A percentile compares a stretch with the other conserved stretches of the same genome.
These are phyloP conservation scores for Picochlorum costavermella DNA, from an alignment of 139 green algal species.

Conservation along the genomic window DNA sequence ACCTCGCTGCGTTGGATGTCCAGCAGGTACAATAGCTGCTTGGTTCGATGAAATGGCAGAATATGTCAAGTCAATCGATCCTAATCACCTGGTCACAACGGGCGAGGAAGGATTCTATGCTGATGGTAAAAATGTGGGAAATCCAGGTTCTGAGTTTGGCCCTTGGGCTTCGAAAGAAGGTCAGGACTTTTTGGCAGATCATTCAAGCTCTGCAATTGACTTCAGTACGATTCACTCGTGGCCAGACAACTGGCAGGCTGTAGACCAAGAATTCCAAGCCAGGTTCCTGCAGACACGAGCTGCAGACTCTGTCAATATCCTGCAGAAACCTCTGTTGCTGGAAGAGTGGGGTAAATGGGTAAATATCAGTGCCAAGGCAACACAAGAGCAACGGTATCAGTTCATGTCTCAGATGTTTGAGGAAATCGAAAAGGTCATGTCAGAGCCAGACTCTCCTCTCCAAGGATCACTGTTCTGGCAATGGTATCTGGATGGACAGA, in stretches of 20 bases:
- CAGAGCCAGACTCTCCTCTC: slow-evolving; percentile 1
- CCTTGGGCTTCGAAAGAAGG: slow-evolving; percentile 26
- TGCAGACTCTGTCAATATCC: slow-evolving; percentile 8
- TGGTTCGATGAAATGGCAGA: slow-evolving; percentile 21
- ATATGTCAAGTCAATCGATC: slow-evolving; percentile 30
- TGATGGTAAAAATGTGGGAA: slow-evolving; percentile 15
- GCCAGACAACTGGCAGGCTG: slow-evolving; percentile 51
- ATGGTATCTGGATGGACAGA: slow-evolving; percentile 39
- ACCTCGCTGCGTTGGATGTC: slow-evolving; percentile 6
- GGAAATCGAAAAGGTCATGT: slow-evolving; percentile 8
- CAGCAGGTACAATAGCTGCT: slow-evolving; percentile 15
- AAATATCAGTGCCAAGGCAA: slow-evolving; percentile 9
- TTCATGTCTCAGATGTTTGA: slow-evolving; percentile 18
- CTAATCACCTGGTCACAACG: slow-evolving; percentile 49
- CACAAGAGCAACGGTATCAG: slow-evolving; percentile 14
- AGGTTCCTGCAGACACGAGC: slow-evolving; percentile 38
- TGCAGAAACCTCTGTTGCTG: slow-evolving; percentile 50
- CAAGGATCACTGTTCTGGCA: slow-evolving; percentile 52
- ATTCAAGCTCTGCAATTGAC: slow-evolving; percentile 33
- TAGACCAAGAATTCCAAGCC: slow-evolving; percentile 13
- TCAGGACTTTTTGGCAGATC: slow-evolving; percentile 43
- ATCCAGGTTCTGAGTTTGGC: slow-evolving; percentile 17
- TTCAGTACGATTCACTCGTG: slow-evolving; percentile 45
- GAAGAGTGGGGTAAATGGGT: slow-evolving; percentile 63
- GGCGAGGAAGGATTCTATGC: slow-evolving; percentile 55